These are phyloP conservation scores for Sugiyamaella novakii DNA, from an alignment of 1,139 yeast species.

Conservation along the genomic window DNA sequence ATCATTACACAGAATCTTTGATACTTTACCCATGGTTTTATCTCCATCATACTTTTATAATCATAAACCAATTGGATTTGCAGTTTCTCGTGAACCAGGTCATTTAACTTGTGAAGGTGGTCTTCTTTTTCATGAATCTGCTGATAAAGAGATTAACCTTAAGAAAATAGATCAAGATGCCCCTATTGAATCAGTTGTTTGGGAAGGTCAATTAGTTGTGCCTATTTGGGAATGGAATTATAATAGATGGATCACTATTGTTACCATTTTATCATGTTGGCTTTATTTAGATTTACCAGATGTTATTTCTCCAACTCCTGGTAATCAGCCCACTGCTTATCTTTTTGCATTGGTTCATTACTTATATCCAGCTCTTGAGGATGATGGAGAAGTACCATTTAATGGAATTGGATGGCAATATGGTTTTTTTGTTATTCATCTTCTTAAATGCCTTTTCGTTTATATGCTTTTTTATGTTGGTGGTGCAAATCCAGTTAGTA, in stretches of 20 bases:
- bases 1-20: constrained; percentile 63
- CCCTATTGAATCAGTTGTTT: constrained; percentile 54
- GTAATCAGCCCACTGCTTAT: constrained; percentile 76
- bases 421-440: constrained; percentile 70
- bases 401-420: constrained; percentile 59
- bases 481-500: constrained; percentile 68
- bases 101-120: constrained; percentile 82
- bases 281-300: constrained; percentile 93
- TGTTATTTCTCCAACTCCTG: constrained; percentile 87
- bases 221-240: constrained; percentile 75
- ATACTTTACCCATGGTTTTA: constrained; percentile 67
- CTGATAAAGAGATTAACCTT: constrained; percentile 52
- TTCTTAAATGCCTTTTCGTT: constrained; percentile 60
- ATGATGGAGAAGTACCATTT: constrained; percentile 35
- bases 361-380: constrained; percentile 33
- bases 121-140: constrained; percentile 63
- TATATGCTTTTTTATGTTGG: constrained; percentile 67
- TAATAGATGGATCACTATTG: constrained; percentile 51
- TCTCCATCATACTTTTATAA: constrained; percentile 79
- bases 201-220: constrained; percentile 89
- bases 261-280: constrained; percentile 63
- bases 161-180: constrained; percentile 45
- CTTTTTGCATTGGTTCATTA: constrained; percentile 43
- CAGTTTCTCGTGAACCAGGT: constrained; percentile 78
- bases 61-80: constrained; percentile 63